Evolutionary conservation across 441 rosid species (phyloP).

Genomic region (Arabidopsis hybrid): DNA sequence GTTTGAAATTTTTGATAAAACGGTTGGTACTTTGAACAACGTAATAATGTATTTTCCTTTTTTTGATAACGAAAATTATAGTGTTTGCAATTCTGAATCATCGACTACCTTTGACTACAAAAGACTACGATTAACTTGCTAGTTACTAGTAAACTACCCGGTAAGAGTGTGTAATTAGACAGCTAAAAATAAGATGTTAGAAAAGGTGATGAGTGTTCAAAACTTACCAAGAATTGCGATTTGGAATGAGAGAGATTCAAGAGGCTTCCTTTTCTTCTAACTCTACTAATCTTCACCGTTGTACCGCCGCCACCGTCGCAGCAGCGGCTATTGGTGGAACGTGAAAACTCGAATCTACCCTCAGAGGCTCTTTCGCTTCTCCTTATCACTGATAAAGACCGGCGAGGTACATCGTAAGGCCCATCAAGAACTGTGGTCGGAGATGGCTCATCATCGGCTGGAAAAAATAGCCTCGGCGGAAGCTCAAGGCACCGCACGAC

Average conservation of each 20-base stretch:
- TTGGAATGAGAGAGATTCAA: slow-evolving; percentile 48
- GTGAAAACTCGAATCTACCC: slow-evolving; percentile 41
- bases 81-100: too few relatives aligned
- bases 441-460: slow-evolving; percentile 48
- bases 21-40: background rate
- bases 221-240: slow-evolving; percentile 62
- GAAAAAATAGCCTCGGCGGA: slow-evolving; percentile 57
- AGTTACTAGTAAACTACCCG: too few relatives aligned
- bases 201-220: background rate
- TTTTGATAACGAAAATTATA: too few relatives aligned
- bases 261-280: slow-evolving; percentile 57
- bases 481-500: slow-evolving; percentile 59
- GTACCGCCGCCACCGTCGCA: background rate
- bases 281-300: slow-evolving; percentile 56
- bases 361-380: slow-evolving; percentile 39
- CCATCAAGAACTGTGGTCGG: slow-evolving; percentile 73
- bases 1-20: background rate
- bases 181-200: background rate
- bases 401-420: slow-evolving; percentile 47
- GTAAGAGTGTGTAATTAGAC: background rate
- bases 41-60: background rate
- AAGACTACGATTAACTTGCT: too few relatives aligned
- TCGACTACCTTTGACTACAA: too few relatives aligned
- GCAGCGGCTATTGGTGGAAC: slow-evolving; percentile 12
- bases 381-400: slow-evolving; percentile 43